phyloP scores from a whole-genome alignment of 768 basidiomycete species.

The Dioszegia hungarica region DNA sequence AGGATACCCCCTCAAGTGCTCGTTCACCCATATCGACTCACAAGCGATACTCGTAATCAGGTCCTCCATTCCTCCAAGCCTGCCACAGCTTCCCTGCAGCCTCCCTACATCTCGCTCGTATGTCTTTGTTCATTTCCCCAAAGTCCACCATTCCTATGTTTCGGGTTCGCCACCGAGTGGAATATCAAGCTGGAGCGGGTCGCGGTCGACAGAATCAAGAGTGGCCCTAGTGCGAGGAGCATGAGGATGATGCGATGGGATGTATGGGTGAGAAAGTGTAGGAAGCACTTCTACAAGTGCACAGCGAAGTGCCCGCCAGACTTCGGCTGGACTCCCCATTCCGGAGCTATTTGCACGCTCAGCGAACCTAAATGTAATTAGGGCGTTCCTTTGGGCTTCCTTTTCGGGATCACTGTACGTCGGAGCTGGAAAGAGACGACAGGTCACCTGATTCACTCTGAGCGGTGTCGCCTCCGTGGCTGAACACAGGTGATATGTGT shows the following conservation, averaged over 20 bases:
- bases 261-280: no score
- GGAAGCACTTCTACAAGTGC: no score
- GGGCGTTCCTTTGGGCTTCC: slow-evolving; percentile 2
- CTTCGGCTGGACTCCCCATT: neutral
- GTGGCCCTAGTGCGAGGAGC: no score
- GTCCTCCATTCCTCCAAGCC: neutral
- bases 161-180: neutral
- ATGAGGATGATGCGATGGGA: neutral
- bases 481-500: neutral
- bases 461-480: no score
- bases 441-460: neutral
- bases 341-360: neutral
- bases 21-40: neutral
- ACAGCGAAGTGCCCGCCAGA: no score
- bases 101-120: neutral
- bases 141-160: neutral
- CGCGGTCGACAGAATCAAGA: no score
- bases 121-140: neutral
- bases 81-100: neutral
- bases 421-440: neutral
- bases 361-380: neutral
- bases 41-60: slow-evolving; percentile 1
- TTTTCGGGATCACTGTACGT: neutral
- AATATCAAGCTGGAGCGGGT: neutral
- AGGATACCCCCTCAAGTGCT: neutral